Conservation (phyloP, 1,139 yeast genomes). For the Yamadazyma membranifaciens region DNA sequence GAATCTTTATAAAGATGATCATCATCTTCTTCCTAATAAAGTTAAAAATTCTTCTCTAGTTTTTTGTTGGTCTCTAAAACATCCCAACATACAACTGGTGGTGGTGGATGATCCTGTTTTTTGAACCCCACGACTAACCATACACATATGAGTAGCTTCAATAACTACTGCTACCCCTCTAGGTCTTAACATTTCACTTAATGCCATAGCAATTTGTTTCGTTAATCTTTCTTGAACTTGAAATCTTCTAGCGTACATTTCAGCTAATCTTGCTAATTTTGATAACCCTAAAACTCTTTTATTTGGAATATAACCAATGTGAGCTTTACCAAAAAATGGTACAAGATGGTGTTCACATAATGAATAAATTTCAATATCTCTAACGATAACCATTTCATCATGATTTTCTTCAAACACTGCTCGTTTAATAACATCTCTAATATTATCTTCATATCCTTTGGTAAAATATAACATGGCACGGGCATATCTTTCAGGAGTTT, state of each 20-base stretch:
- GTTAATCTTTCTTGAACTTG: slow-evolving; percentile 97
- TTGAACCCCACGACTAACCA: slow-evolving; percentile 98
- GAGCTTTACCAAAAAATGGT: slow-evolving; percentile 95
- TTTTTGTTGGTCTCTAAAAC: slow-evolving; percentile 88
- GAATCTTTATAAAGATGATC: slow-evolving; percentile 2
- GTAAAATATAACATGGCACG: slow-evolving; percentile 95
- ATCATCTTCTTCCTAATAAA: slow-evolving; percentile 57
- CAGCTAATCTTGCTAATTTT: slow-evolving; percentile 92
- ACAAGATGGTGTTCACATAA: slow-evolving; percentile 97
- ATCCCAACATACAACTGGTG: slow-evolving; percentile 96
- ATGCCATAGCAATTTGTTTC: slow-evolving; percentile 95
- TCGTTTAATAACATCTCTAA: slow-evolving; percentile 83
- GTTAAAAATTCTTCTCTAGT: slow-evolving; percentile 95
- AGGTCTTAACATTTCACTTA: slow-evolving; percentile 86
- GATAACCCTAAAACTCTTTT: slow-evolving; percentile 92
- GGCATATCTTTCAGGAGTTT: slow-evolving; percentile 96
- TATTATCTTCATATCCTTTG: slow-evolving; percentile 93
- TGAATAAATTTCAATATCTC: slow-evolving; percentile 89
- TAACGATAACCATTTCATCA: slow-evolving; percentile 97
- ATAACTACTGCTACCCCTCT: slow-evolving; percentile 97
- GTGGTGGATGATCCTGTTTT: slow-evolving; percentile 92
- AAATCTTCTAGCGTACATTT: slow-evolving; percentile 91
- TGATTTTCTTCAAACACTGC: slow-evolving; percentile 98
- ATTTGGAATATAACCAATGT: slow-evolving; percentile 94
- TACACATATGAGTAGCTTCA: slow-evolving; percentile 98